Evolutionary conservation across 495 filamentous ascomycete genomes (phyloP), one percentile per base, ranked within the genome.

Genomic region (Tuber calosporum): DNA sequence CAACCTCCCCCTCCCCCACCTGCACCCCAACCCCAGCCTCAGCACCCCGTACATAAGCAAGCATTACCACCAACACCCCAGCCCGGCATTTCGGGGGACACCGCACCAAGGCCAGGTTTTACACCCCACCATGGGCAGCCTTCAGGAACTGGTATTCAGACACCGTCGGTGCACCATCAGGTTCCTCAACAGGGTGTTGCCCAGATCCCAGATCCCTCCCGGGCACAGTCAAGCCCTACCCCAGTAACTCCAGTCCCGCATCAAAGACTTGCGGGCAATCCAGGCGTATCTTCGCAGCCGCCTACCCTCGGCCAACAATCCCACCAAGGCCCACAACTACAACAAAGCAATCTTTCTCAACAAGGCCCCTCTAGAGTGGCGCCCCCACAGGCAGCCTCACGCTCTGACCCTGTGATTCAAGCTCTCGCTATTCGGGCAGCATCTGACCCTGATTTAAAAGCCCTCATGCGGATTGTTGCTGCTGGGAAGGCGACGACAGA

Each of bases 401-500:
- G 89, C 58, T 88, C 91, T 4, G 96, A 99, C 82, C 96, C 96
- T 4, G 96, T 99, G 62, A 99, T 99, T 72, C 91, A 96, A 71
- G 93, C 93, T 82, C 84, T 99, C 62, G 96, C 96, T 3, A 92
- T 92, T 74, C 88, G 89, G 77, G 96, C 96, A 22, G 91, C 92
- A 1, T 89, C 90, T 26, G 92, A 99, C 81, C 89, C 91, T 2
- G 87, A 93, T 68, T 85, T 99, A n/a, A 94, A 97, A 78, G 89
- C 90, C n/a, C 86, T 99, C 17, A 99, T 99, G 96, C 91, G 92
- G 79, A 89, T 94, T 19, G 96, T 99, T 13, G 96, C 96, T 6
- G 89, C 91, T 37, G 95, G 93, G 34, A 89, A 92, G 73, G 96
- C 96, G 3, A 87, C 88, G 3, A 87, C 88, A 69, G 87, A 90